A percentile compares a stretch with the other conserved stretches of the same genome.
Conservation (phyloP, 1,284 basidiomycete species). For the Irpex sp. region DNA sequence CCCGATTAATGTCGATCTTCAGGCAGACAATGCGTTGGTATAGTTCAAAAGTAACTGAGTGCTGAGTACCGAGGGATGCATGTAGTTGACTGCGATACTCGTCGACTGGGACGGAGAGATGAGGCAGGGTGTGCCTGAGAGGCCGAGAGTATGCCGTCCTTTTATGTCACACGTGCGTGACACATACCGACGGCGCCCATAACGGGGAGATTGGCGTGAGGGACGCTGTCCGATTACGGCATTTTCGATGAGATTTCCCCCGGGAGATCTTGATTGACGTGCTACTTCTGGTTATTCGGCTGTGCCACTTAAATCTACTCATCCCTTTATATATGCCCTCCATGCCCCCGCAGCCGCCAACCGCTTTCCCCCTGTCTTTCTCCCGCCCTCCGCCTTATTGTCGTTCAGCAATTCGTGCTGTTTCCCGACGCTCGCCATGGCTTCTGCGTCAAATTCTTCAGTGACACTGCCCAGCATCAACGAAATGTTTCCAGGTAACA, state of each 20-base stretch:
- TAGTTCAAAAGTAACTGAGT: too few relatives aligned
- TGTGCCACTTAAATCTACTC: background rate
- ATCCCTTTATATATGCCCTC: slow-evolving; percentile 1
- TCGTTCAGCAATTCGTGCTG: background rate
- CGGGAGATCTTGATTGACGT: background rate
- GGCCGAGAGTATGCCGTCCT: background rate
- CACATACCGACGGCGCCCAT: background rate
- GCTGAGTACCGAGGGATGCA: too few relatives aligned
- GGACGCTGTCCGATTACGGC: background rate
- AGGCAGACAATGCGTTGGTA: background rate
- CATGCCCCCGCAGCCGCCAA: background rate
- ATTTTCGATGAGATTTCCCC: background rate
- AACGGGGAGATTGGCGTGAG: slow-evolving; percentile 4
- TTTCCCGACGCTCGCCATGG: background rate
- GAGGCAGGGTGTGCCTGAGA: background rate
- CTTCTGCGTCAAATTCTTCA: background rate
- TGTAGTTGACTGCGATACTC: too few relatives aligned
- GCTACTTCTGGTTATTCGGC: slow-evolving; percentile 1
- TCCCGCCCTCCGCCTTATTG: background rate
- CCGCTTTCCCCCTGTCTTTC: background rate
- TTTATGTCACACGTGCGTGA: background rate
- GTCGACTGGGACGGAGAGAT: too few relatives aligned
- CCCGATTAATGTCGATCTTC: background rate
- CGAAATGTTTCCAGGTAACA: slow-evolving; percentile 17
- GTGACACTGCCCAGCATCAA: slow-evolving; percentile 19